Base-by-base conservation (phyloP, 495 filamentous ascomycete species). In the Penicillium goetzii region DNA sequence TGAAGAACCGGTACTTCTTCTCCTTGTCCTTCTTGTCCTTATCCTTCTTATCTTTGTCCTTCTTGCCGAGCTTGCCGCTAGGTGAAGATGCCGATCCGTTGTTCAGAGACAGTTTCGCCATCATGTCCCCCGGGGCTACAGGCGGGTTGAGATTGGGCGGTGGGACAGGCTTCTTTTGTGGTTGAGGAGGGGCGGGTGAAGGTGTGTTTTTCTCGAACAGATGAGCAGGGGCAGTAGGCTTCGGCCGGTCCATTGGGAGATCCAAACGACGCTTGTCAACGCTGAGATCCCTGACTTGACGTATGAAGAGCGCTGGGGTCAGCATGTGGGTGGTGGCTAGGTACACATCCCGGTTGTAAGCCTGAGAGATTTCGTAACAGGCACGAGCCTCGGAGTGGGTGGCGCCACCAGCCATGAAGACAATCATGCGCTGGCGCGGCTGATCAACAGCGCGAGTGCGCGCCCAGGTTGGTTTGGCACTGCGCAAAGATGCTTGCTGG, bases 331-430 rank as follows among this genome's bases (percentile, higher is more conserved):
- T 90, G 1, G 92, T 93, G n/a, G 88, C 89, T 14, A 99, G 84
- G 76, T 93, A 93, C n/a, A 97, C 82, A 66, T 98, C 95, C 45
- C 89, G 86, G 59, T 83, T 85, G 62, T 82, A 85, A 52, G 84
- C 68, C 61, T 89, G 83, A 10, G 91, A 89, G 49, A 94, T 73
- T 64, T 99, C 93, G 68, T 98, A 97, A 77, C 95, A 98, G 21
- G 89, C 83, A 56, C 96, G 87, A 8, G 90, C 80, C 77, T 99
- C 95, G 1, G 90, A 89, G 73, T 93, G 95, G 3, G 93, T 99
- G 8, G 96, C 96, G 43, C 95, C 95, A 38, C 96, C 95, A 21
- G 95, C 94, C 87, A 98, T 90, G 74, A 97, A 97, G 51, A 98
- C 89, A 61, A 99, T 90, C 50, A 98, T 86, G 45, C 95, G 89